phyloP scores from a whole-genome alignment of 1,139 yeast species.

The Saccharomycopsis hybrid region DNA sequence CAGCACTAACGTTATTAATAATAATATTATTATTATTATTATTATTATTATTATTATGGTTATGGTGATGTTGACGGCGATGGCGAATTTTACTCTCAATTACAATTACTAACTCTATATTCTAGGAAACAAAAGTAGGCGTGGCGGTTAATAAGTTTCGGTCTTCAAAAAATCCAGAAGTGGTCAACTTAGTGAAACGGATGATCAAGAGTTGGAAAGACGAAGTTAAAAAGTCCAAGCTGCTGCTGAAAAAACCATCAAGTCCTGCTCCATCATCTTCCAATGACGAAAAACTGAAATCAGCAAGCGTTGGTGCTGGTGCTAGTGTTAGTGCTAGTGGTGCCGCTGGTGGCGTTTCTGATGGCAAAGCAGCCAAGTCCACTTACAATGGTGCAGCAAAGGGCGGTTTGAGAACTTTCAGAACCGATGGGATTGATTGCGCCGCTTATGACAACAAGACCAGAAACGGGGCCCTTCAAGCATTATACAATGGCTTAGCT shows the following conservation, averaged over 20 bases:
- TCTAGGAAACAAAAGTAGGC: slow-evolving; percentile 87
- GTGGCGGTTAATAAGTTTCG: slow-evolving; percentile 90
- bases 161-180: slow-evolving; percentile 57
- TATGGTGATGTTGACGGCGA: no score
- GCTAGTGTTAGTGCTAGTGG: slow-evolving; percentile 17
- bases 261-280: slow-evolving; percentile 21
- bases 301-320: slow-evolving; percentile 12
- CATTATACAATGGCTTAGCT: slow-evolving; percentile 84
- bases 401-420: slow-evolving; percentile 61
- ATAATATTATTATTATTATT: no score
- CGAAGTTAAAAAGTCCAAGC: slow-evolving; percentile 49
- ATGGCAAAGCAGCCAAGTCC: slow-evolving; percentile 11
- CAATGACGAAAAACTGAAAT: slow-evolving; percentile 8
- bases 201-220: slow-evolving; percentile 90
- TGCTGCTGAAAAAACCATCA: slow-evolving; percentile 19
- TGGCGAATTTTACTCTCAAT: no score
- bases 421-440: slow-evolving; percentile 72
- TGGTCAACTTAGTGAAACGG: slow-evolving; percentile 65
- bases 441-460: slow-evolving; percentile 65
- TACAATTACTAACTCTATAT: neutral
- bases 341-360: neutral
- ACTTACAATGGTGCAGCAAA: slow-evolving; percentile 6
- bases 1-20: no score
- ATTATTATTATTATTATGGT: no score
- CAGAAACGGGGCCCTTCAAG: slow-evolving; percentile 78